Conservation (phyloP, 2,329 filamentous ascomycete genomes). For the Stachybotrys echinatus region DNA sequence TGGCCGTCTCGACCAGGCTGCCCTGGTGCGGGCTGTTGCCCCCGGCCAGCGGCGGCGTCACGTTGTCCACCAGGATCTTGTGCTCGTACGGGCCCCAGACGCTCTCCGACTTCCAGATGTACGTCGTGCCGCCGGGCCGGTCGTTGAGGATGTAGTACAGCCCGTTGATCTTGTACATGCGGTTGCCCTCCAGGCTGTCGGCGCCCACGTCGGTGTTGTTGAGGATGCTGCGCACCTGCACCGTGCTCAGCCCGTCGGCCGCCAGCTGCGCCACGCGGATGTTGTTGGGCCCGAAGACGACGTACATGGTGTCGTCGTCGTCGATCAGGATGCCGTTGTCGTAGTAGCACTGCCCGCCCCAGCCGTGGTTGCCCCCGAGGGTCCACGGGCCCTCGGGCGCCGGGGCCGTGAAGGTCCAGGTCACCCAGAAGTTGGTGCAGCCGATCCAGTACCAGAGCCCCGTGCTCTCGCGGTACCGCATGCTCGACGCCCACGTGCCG, state of each 20-base stretch:
- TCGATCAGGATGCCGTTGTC: constrained; percentile 55
- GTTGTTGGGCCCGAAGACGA: constrained; percentile 45
- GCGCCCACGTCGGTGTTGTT: constrained; percentile 15
- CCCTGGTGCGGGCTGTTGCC: constrained; percentile 50
- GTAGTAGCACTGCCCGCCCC: constrained; percentile 44
- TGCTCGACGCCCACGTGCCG: constrained; percentile 51
- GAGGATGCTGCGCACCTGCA: constrained; percentile 39
- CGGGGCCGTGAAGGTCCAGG: constrained; percentile 47
- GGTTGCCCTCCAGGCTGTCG: constrained; percentile 40
- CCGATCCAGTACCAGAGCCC: constrained; percentile 53
- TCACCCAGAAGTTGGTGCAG: constrained; percentile 43
- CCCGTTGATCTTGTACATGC: constrained; percentile 53
- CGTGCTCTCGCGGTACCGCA: constrained; percentile 44
- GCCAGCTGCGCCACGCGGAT: constrained; percentile 47
- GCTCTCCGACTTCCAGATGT: constrained; percentile 42
- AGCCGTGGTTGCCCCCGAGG: constrained; percentile 21
- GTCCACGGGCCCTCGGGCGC: constrained; percentile 37
- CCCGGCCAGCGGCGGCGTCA: constrained; percentile 36
- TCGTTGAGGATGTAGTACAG: constrained; percentile 51
- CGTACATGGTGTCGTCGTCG: constrained; percentile 53
- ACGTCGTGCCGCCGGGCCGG: constrained; percentile 37
- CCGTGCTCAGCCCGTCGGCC: constrained; percentile 38
- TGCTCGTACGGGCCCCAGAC: constrained; percentile 48
- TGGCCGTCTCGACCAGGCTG: constrained; percentile 44
- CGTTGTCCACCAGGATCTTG: constrained; percentile 36